Evolutionary conservation across 805 yeast genomes (phyloP), one percentile per base, ranked within the genome.

Genomic region (Teunomyces panamensis): DNA sequence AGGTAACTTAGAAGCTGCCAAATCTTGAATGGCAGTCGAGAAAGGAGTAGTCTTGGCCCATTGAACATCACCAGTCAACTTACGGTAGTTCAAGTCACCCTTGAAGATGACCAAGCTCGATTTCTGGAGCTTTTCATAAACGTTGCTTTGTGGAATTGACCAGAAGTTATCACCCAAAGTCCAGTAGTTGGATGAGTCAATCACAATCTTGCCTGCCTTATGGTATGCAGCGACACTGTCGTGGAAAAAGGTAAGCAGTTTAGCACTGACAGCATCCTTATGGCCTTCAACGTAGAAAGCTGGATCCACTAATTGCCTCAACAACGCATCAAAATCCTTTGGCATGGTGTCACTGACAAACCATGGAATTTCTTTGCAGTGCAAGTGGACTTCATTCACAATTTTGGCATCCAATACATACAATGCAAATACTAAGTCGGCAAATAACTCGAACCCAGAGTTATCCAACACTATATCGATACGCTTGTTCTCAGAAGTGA

Each of bases 41-140:
- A 92, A 95, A 2, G 90, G 77, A 0, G 96, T 88, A 2, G 89
- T 80, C 49, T 85, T 78, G 14, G 82, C 82, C 99, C 99, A 94
- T 57, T 75, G 76, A 66, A 91, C 79, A 60, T 94, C 99, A 44
- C 89, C 96, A 1, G 96, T 87, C 50, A 95, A 71, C 67, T 94
- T 94, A 68, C 99, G 82, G 70, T 95, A 92, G 71, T 94, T 94
- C 68, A 94, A 77, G 60, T 94, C 99, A 49, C 99, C 99, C 70
- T 94, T 94, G 67, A 92, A 85, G 52, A 94, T 81, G 14, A 88
- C 79, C 51, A 92, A 76, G 45, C 83, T 74, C 9, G 95, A 85
- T 11, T 83, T 69, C 50, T 70, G 63, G 53, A 94, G 73, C 46
- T 82, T 81, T 53, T 77, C 62, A 69, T 85, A 84, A 24, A 89